These are phyloP conservation scores for Ascochyta viciae-villosae DNA, from an alignment of 2,329 filamentous ascomycete species.

Conservation along the genomic window DNA sequence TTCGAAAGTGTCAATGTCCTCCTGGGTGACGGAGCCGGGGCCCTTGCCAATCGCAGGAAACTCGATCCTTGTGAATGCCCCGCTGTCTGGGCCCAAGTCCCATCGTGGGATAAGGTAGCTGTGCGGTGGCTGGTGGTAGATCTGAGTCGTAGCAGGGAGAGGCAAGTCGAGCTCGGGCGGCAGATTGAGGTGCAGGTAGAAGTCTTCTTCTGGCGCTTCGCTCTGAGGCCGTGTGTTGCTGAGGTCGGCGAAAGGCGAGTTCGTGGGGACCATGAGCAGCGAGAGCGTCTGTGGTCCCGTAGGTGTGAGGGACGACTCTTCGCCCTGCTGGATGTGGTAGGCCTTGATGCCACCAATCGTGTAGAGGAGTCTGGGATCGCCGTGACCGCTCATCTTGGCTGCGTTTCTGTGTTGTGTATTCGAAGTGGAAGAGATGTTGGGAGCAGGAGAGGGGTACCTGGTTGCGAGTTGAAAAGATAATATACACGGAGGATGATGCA, in stretches of 20 bases:
- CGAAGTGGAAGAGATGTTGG: not conserved
- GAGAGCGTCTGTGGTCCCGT: slow-evolving; percentile 90
- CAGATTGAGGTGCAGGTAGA: slow-evolving; percentile 94
- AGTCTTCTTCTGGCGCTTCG: slow-evolving; percentile 72
- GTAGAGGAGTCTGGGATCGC: slow-evolving; percentile 64
- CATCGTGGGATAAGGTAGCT: slow-evolving; percentile 96
- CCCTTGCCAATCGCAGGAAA: slow-evolving; percentile 79
- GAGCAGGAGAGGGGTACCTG: not conserved
- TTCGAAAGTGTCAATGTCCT: slow-evolving; percentile 95
- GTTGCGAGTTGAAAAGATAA: not conserved
- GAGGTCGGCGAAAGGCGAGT: slow-evolving; percentile 69
- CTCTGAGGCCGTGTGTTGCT: slow-evolving; percentile 64
- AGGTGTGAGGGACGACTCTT: slow-evolving; percentile 81
- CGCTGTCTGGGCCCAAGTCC: slow-evolving; percentile 87
- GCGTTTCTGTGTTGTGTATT: not conserved
- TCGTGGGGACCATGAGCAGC: slow-evolving; percentile 93
- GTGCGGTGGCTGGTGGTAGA: slow-evolving; percentile 91
- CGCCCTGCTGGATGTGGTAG: slow-evolving; percentile 88
- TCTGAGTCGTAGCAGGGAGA: slow-evolving; percentile 92
- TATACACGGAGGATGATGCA: slow-evolving; percentile 3
- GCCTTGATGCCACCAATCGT: slow-evolving; percentile 83
- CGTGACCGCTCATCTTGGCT: slow-evolving; percentile 56
- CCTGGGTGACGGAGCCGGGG: slow-evolving; percentile 71
- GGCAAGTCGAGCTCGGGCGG: slow-evolving; percentile 94
- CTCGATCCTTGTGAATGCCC: slow-evolving; percentile 91